Evolutionary conservation across 208 protist genomes (phyloP), one percentile per base, ranked within the genome.

Genomic region (Acanthamoeba sp.): DNA sequence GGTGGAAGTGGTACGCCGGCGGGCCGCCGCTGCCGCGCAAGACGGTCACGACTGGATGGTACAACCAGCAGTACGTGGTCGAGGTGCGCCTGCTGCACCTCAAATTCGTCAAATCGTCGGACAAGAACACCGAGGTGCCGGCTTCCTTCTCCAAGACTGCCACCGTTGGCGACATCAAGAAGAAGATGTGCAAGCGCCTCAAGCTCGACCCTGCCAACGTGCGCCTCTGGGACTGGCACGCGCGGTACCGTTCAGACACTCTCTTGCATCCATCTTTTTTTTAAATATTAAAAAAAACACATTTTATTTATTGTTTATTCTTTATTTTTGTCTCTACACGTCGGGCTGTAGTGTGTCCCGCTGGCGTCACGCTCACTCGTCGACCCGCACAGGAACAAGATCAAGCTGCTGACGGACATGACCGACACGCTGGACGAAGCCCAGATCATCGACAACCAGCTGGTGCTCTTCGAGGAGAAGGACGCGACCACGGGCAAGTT

Each of bases 1-100:
- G 40, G 89, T 64, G 52, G 64, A 93, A 64, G 64, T 93, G 89
- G 89, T 93, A 93, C 64, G 89, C 29, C 7, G 89, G 89, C 24
- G 89, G 89, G 12, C 89, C 89, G 22, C 42, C 89, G 45, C 62
- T 93, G 52, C 57, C 55, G 45, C 62, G 89, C 18, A 45, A 82
- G 48, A 93, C 42, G 4, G 38, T 93, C 45, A 18, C 52, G 6
- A 64, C 16, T 0, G 89, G 40, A 14, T 52, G 89, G 48, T 82
- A 66, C 66, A 76, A 59, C 32, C 40, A 64, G 24, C 42, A 93
- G 42, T 69, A 93, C 42, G 66, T 93, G 20, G 89, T 93, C 20
- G 89, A 93, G 40, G 89, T 93, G 64, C 45, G 52, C 3, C 89
- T 64, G 40, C 45, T 93, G 40, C 89, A 64, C 20, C 89, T 91